Evolutionary conservation across 352 stramenopile species (phyloP).

Genomic region (Phytophthora boehmeriae): DNA sequence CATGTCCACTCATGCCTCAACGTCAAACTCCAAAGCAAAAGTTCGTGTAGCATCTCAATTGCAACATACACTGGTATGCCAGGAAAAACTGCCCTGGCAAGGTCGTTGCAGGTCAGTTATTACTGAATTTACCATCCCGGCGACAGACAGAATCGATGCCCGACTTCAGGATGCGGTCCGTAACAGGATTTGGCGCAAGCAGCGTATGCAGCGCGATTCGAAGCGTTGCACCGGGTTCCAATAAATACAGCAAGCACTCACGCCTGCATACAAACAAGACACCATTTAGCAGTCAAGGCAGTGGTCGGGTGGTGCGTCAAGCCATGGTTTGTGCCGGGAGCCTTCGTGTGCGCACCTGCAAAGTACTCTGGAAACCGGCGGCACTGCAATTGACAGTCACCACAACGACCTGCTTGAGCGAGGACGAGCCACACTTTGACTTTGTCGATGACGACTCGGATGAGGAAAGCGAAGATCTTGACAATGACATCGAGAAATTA

Average conservation of each 20-base stretch:
- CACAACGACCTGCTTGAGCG: constrained; percentile 22
- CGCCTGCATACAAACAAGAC: constrained; percentile 11
- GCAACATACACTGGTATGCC: not conserved
- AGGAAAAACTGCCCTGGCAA: constrained; percentile 15
- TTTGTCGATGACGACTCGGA: constrained; percentile 30
- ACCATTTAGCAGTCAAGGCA: constrained; percentile 14
- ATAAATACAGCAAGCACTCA: constrained; percentile 8
- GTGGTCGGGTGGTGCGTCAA: constrained; percentile 24
- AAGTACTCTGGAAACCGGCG: constrained; percentile 40
- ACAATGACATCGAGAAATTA: constrained; percentile 27
- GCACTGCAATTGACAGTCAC: constrained; percentile 38
- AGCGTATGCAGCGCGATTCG: constrained; percentile 17
- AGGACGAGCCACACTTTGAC: constrained; percentile 31
- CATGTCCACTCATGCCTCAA: constrained; percentile 11
- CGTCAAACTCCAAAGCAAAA: constrained; percentile 17
- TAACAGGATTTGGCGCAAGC: constrained; percentile 6
- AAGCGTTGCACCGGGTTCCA: constrained; percentile 18
- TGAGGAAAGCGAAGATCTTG: constrained; percentile 16
- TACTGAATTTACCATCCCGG: constrained; percentile 28
- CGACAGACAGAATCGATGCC: constrained; percentile 21
- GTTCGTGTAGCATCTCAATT: constrained; percentile 10
- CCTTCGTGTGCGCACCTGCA: constrained; percentile 37
- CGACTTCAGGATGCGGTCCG: constrained; percentile 22
- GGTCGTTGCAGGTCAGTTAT: constrained; percentile 22
- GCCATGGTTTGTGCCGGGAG: constrained; percentile 32